Percentiles rank a stretch among this genome's conserved stretches.
Conservation (phyloP, 176 grass and related monocot genomes). For the Oryza rufipogon region DNA sequence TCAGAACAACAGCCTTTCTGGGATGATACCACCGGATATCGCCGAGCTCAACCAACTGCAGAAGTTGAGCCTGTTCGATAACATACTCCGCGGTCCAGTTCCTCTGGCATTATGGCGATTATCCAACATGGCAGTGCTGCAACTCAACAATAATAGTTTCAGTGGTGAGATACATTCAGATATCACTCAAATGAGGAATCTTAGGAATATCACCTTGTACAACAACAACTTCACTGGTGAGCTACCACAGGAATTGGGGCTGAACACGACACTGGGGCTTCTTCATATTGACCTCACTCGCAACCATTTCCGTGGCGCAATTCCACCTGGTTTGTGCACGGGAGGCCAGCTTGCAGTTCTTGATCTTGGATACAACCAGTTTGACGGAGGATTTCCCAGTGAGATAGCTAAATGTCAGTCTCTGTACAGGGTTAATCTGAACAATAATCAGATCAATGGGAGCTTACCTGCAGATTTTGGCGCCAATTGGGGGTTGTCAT, state of each 20-base stretch:
- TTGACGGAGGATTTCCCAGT: constrained; percentile 34
- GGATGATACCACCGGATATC: constrained; percentile 40
- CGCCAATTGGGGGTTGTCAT: constrained; percentile 31
- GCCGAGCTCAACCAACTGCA: constrained; percentile 22
- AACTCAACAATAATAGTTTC: constrained; percentile 52
- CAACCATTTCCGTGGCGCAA: constrained; percentile 40
- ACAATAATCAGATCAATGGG: constrained; percentile 38
- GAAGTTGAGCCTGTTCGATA: constrained; percentile 50
- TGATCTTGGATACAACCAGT: constrained; percentile 44
- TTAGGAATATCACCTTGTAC: constrained; percentile 44
- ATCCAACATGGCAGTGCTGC: constrained; percentile 26
- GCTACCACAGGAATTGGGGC: constrained; percentile 47
- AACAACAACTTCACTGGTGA: constrained; percentile 49
- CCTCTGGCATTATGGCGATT: constrained; percentile 37
- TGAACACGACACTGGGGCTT: constrained; percentile 31
- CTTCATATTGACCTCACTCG: constrained; percentile 42
- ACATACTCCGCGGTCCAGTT: constrained; percentile 42
- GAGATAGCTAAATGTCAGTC: constrained; percentile 40
- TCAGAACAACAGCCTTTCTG: constrained; percentile 49
- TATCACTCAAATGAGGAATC: constrained; percentile 42
- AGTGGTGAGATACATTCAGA: constrained; percentile 46
- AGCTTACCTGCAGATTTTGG: constrained; percentile 31
- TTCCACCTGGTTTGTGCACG: constrained; percentile 42
- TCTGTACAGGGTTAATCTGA: constrained; percentile 41
- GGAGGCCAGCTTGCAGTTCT: constrained; percentile 37